phyloP scores from a whole-genome alignment of 192 early-diverging fungal genomes.

The Linnemannia exigua region DNA sequence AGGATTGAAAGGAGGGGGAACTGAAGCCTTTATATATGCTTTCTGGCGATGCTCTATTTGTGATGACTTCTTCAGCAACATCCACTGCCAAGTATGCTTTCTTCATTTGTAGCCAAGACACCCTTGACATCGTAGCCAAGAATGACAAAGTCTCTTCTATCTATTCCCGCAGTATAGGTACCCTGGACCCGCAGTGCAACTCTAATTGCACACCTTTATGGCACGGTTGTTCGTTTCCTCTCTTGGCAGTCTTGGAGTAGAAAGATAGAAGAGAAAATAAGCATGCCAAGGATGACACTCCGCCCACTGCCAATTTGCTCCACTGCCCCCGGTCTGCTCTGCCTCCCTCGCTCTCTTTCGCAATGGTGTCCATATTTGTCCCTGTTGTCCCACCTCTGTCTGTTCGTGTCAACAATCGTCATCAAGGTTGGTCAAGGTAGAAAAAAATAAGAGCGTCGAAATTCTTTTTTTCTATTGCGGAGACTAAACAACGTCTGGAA shows the following conservation, averaged over 20 bases:
- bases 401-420: constrained; percentile 4
- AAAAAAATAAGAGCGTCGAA: neutral
- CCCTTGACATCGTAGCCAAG: neutral
- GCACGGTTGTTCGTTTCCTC: constrained; percentile 4
- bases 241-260: neutral
- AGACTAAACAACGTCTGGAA: neutral
- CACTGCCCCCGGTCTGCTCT: neutral
- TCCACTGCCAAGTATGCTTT: too few relatives aligned
- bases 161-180: neutral
- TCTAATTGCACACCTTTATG: neutral
- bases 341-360: neutral
- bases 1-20: neutral
- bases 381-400: neutral
- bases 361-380: constrained; percentile 2
- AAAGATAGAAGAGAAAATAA: too few relatives aligned
- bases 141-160: neutral
- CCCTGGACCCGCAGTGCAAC: neutral
- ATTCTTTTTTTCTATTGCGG: neutral
- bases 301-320: neutral
- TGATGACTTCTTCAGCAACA: too few relatives aligned
- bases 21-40: neutral
- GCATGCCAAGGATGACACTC: neutral
- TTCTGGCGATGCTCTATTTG: neutral
- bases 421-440: neutral
- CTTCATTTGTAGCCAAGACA: neutral